Conservation (phyloP, 371 early-diverging fungal species). For the Mortierella sp. region DNA sequence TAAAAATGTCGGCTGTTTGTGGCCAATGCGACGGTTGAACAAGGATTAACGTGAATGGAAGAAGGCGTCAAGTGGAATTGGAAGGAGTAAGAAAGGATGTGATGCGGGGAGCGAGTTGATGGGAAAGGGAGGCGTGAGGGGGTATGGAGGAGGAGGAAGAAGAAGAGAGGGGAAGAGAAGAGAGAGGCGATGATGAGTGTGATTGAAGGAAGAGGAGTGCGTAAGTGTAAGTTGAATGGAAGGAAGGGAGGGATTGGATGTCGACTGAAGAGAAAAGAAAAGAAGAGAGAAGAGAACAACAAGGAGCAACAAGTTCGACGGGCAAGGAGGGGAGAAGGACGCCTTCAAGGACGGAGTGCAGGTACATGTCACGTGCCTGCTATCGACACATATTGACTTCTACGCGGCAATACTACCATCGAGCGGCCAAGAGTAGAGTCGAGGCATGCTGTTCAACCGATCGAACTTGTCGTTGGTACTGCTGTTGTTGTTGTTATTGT, state of each 20-base stretch:
- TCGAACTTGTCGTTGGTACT: too few relatives aligned
- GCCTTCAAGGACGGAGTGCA: too few relatives aligned
- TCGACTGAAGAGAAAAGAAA: not conserved
- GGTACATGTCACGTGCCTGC: too few relatives aligned
- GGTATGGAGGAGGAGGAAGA: not conserved
- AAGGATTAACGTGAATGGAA: constrained; percentile 3
- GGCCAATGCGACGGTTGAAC: constrained; percentile 7
- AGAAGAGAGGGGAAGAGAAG: not conserved
- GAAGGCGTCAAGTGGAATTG: not conserved
- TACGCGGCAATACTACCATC: too few relatives aligned
- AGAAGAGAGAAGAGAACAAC: not conserved
- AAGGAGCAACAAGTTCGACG: too few relatives aligned
- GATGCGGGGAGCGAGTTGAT: not conserved
- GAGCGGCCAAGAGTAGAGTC: too few relatives aligned
- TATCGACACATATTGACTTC: too few relatives aligned
- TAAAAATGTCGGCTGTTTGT: constrained; percentile 9
- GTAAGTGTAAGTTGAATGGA: not conserved
- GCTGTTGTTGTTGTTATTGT: too few relatives aligned
- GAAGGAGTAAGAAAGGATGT: not conserved
- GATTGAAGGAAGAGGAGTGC: not conserved
- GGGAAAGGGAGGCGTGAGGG: not conserved
- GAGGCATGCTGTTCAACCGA: too few relatives aligned
- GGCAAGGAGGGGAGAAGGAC: constrained; percentile 5
- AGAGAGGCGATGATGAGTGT: not conserved
- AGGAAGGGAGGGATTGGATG: not conserved